A percentile compares a stretch with the other conserved stretches of the same genome.
Conservation (phyloP, 495 filamentous ascomycete genomes). For the Bathelium albidoporum region DNA sequence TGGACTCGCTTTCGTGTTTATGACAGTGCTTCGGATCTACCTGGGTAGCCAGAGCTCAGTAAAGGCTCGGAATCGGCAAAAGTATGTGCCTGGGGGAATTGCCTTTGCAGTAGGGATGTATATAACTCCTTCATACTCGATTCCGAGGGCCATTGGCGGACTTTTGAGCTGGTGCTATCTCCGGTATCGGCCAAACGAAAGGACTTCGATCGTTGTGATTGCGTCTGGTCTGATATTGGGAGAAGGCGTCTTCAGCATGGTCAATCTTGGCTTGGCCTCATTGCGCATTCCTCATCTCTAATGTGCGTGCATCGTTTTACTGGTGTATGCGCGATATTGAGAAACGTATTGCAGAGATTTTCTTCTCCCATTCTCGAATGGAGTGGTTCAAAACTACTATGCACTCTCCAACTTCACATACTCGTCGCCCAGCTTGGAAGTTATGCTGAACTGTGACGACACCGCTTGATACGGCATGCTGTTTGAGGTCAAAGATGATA, state of each 20-base stretch:
- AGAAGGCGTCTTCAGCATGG: constrained; percentile 83
- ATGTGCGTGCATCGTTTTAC: too few relatives aligned
- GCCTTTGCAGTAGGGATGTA: constrained; percentile 89
- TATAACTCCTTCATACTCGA: constrained; percentile 85
- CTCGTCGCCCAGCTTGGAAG: too few relatives aligned
- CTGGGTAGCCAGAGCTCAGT: constrained; percentile 31
- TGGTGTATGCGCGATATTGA: too few relatives aligned
- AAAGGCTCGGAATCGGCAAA: constrained; percentile 29
- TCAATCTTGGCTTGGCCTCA: constrained; percentile 75
- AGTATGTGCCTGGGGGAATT: constrained; percentile 76
- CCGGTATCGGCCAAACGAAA: constrained; percentile 32
- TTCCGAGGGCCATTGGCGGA: constrained; percentile 77
- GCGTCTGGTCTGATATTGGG: constrained; percentile 77
- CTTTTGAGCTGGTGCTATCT: constrained; percentile 71
- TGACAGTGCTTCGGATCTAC: constrained; percentile 55
- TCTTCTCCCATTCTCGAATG: too few relatives aligned
- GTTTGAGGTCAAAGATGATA: too few relatives aligned
- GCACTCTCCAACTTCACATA: too few relatives aligned
- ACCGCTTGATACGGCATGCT: too few relatives aligned
- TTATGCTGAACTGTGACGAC: too few relatives aligned
- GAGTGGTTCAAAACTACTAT: too few relatives aligned
- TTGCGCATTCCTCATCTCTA: constrained; percentile 59
- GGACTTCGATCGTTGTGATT: constrained; percentile 48
- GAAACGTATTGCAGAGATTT: too few relatives aligned
- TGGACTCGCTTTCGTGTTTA: constrained; percentile 54